phyloP scores from a whole-genome alignment of 2,329 filamentous ascomycete genomes.

The Catunica adiposa region DNA sequence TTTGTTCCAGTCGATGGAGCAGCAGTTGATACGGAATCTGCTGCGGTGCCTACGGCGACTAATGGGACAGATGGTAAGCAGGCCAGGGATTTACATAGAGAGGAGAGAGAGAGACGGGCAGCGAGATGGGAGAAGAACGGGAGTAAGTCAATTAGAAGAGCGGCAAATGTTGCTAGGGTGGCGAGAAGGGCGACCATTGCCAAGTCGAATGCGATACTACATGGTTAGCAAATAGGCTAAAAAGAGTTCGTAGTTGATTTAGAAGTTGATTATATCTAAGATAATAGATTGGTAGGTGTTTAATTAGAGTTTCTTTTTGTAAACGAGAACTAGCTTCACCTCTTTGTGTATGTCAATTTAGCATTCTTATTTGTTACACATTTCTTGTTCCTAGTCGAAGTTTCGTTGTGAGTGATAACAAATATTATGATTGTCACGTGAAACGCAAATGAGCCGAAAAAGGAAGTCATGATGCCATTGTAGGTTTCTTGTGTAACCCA shows the following conservation, averaged over 20 bases:
- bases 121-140: conserved; percentile 4
- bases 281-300: background rate
- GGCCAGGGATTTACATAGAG: background rate
- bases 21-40: background rate
- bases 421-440: too few species aligned
- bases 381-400: too few species aligned
- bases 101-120: background rate
- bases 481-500: too few species aligned
- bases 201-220: background rate
- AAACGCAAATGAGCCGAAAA: too few species aligned
- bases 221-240: background rate
- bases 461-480: too few species aligned
- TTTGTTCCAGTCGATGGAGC: conserved; percentile 3
- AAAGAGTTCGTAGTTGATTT: background rate
- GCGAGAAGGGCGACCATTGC: background rate
- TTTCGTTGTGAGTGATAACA: too few species aligned
- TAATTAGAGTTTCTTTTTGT: background rate
- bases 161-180: background rate
- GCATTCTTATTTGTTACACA: too few species aligned
- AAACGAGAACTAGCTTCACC: too few species aligned
- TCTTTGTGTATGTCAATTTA: too few species aligned
- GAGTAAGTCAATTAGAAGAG: conserved; percentile 4
- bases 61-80: background rate
- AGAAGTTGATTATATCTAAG: background rate
- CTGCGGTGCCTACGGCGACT: background rate